Evolutionary conservation across 225 moss, liverwort and hornwort species (phyloP).

Genomic region (Bryum argenteum): DNA sequence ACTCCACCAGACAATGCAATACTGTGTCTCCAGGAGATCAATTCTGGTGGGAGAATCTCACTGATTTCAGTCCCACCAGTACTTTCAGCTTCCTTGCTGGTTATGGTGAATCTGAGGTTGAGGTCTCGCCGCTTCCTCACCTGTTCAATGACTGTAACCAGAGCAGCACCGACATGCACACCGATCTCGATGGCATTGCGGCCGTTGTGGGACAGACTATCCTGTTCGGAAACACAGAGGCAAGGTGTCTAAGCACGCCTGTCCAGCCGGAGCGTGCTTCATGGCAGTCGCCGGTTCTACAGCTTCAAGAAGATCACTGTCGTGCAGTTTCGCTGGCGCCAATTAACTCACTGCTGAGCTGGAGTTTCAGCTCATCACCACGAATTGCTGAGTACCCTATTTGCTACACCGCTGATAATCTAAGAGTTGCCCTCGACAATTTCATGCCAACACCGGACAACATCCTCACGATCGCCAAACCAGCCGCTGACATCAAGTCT

Average conservation of each 20-base stretch:
- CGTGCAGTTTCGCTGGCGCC: neutral
- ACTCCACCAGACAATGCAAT: neutral
- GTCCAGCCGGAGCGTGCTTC: constrained; percentile 10
- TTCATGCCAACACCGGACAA: constrained; percentile 46
- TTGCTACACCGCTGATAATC: constrained; percentile 29
- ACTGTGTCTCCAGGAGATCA: constrained; percentile 17
- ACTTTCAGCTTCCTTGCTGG: constrained; percentile 43
- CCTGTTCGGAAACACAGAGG: constrained; percentile 29
- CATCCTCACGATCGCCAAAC: constrained; percentile 32
- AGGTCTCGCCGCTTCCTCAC: constrained; percentile 22
- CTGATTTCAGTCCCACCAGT: constrained; percentile 30
- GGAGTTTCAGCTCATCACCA: constrained; percentile 20
- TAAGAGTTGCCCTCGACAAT: constrained; percentile 27
- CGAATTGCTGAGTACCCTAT: neutral
- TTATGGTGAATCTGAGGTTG: constrained; percentile 39
- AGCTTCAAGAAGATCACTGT: constrained; percentile 7
- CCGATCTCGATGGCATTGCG: constrained; percentile 56
- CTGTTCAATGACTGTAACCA: constrained; percentile 21
- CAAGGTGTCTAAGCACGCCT: neutral
- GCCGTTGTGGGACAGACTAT: constrained; percentile 56
- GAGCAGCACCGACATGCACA: constrained; percentile 12
- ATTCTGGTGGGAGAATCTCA: constrained; percentile 37
- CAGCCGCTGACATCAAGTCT: constrained; percentile 25
- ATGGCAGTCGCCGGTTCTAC: constrained; percentile 27
- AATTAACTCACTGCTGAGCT: constrained; percentile 18